phyloP scores from a whole-genome alignment of 2,329 filamentous ascomycete genomes.

The Tolypocladium nubicola region DNA sequence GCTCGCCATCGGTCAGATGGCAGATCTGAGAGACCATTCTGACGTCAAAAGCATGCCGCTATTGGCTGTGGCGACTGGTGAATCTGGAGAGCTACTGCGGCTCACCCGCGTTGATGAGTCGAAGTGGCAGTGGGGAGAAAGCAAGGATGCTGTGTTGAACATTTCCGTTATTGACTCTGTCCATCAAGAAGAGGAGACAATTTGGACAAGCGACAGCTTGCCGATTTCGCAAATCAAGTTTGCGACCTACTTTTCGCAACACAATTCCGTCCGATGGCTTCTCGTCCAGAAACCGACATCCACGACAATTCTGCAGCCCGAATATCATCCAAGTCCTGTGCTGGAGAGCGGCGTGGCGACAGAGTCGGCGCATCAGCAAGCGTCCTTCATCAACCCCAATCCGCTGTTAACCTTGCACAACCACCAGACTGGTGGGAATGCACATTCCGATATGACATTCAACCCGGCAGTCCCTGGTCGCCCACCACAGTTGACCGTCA shows the following conservation, averaged over 20 bases:
- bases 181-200: slow-evolving; percentile 33
- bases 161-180: slow-evolving; percentile 31
- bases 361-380: slow-evolving; percentile 10
- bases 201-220: slow-evolving; percentile 43
- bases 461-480: slow-evolving; percentile 37
- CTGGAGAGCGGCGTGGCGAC: slow-evolving; percentile 8
- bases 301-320: slow-evolving; percentile 41
- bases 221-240: slow-evolving; percentile 43
- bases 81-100: slow-evolving; percentile 46
- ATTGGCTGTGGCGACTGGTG: slow-evolving; percentile 42
- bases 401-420: slow-evolving; percentile 42
- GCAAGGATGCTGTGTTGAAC: slow-evolving; percentile 33
- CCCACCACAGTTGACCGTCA: slow-evolving; percentile 52
- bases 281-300: slow-evolving; percentile 41
- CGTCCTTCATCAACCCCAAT: slow-evolving; percentile 45
- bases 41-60: slow-evolving; percentile 18
- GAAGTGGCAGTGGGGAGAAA: slow-evolving; percentile 41
- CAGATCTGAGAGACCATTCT: slow-evolving; percentile 23
- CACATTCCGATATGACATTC: slow-evolving; percentile 55
- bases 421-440: slow-evolving; percentile 39
- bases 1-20: slow-evolving; percentile 46
- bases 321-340: slow-evolving; percentile 30
- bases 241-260: slow-evolving; percentile 24
- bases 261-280: slow-evolving; percentile 36
- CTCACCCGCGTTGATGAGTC: slow-evolving; percentile 40